phyloP scores from a whole-genome alignment of 2,329 filamentous ascomycete genomes.

The Raffaelea albimanens region DNA sequence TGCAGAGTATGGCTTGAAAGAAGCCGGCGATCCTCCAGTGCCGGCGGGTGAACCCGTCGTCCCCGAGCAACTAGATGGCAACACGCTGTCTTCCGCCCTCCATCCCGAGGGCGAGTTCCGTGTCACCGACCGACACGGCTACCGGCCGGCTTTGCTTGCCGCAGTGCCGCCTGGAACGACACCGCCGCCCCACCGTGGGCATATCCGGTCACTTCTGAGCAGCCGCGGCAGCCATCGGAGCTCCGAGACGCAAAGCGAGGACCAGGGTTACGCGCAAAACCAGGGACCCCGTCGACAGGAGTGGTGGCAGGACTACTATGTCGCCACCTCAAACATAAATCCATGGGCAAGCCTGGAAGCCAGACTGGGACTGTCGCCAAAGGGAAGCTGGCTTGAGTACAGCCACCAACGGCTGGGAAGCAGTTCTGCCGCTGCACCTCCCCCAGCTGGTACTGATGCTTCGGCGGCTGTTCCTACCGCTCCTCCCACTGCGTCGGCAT shows the following conservation, averaged over 20 bases:
- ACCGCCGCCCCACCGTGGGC: too few relatives aligned
- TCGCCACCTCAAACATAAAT: constrained; percentile 60
- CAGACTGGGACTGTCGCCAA: constrained; percentile 29
- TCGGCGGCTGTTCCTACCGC: too few relatives aligned
- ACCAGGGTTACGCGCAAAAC: too few relatives aligned
- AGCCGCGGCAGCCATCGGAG: too few relatives aligned
- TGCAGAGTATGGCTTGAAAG: constrained; percentile 4
- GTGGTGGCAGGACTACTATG: constrained; percentile 62
- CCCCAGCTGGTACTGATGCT: too few relatives aligned
- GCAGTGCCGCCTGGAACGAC: not conserved
- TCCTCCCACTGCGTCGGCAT: too few relatives aligned
- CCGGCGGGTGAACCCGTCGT: too few relatives aligned
- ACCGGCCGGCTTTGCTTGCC: constrained; percentile 1
- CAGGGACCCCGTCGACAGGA: too few relatives aligned
- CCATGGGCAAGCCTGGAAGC: constrained; percentile 57
- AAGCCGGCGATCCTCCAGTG: too few relatives aligned
- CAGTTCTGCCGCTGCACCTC: not conserved
- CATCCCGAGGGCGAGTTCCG: not conserved
- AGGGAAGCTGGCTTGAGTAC: constrained; percentile 33
- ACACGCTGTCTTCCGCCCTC: constrained; percentile 2
- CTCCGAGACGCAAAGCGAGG: too few relatives aligned
- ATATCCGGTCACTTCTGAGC: too few relatives aligned
- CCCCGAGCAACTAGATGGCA: constrained; percentile 12
- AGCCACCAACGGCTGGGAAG: not conserved
- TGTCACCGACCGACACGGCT: constrained; percentile 4